These are phyloP conservation scores for Ogataea paradorogensis DNA, from an alignment of 805 yeast genomes.

Conservation along the genomic window DNA sequence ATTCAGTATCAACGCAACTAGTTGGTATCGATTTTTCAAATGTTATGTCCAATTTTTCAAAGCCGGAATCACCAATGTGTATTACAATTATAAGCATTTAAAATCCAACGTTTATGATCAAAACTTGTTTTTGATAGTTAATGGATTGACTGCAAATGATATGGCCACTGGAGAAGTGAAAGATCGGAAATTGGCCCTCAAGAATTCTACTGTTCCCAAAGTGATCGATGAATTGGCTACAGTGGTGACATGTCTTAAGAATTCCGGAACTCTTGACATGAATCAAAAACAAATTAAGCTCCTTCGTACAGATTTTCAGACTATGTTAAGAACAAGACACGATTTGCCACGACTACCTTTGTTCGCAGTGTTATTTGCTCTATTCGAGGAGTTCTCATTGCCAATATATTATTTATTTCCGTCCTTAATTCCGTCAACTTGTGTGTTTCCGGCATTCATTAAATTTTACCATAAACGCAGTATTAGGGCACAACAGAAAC, in stretches of 20 bases:
- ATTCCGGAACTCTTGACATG: constrained; percentile 17
- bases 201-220: constrained; percentile 11
- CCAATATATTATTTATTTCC: constrained; percentile 52
- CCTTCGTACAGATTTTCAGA: constrained; percentile 46
- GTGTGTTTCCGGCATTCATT: constrained; percentile 48
- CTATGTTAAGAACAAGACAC: constrained; percentile 45
- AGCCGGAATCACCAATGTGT: constrained; percentile 54
- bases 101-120: constrained; percentile 26
- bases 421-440: constrained; percentile 57
- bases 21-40: constrained; percentile 21
- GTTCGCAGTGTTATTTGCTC: constrained; percentile 52
- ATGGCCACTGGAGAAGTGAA: constrained; percentile 26
- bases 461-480: constrained; percentile 38
- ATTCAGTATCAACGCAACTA: constrained; percentile 3
- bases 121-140: constrained; percentile 29
- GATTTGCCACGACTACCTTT: constrained; percentile 55
- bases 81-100: constrained; percentile 40
- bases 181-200: constrained; percentile 20
- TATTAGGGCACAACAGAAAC: constrained; percentile 21
- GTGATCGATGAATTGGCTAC: constrained; percentile 28
- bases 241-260: constrained; percentile 22
- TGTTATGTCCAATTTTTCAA: constrained; percentile 48
- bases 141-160: constrained; percentile 25
- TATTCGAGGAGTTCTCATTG: constrained; percentile 58
- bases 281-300: constrained; percentile 19